These are phyloP conservation scores for Geosiphon pyriformis DNA, from an alignment of 192 early-diverging fungal species.

Conservation along the genomic window DNA sequence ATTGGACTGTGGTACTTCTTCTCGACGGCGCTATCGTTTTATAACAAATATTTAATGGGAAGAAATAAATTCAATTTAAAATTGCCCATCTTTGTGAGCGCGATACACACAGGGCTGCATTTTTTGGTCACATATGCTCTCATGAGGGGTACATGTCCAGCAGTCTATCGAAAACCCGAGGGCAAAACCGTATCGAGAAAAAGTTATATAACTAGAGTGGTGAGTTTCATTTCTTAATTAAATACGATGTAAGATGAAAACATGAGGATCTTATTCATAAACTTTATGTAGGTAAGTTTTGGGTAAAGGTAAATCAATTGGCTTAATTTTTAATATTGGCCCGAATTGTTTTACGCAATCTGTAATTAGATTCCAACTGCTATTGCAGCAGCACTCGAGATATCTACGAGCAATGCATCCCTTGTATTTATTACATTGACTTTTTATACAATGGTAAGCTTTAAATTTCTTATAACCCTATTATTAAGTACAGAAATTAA, in stretches of 20 bases:
- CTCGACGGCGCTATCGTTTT: constrained; percentile 69
- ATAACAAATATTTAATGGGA: constrained; percentile 83
- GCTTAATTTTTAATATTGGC: too few relatives aligned
- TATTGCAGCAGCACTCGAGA: constrained; percentile 73
- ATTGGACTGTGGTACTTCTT: constrained; percentile 70
- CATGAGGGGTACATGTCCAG: constrained; percentile 39
- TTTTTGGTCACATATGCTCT: constrained; percentile 54
- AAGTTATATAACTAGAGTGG: constrained; percentile 39
- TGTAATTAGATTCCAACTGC: constrained; percentile 57
- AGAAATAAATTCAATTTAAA: constrained; percentile 66
- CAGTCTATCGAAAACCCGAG: constrained; percentile 30
- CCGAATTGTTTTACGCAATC: neutral
- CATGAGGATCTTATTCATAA: too few relatives aligned
- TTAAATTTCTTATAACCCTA: too few relatives aligned
- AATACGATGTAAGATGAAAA: neutral
- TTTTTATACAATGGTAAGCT: constrained; percentile 73
- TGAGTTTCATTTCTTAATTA: constrained; percentile 25
- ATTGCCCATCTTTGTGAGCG: constrained; percentile 72
- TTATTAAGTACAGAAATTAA: too few relatives aligned
- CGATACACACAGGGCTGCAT: constrained; percentile 71
- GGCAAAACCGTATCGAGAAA: constrained; percentile 31
- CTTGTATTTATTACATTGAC: constrained; percentile 75
- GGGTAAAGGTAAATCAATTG: too few relatives aligned
- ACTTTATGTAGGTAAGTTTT: too few relatives aligned
- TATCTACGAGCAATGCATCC: constrained; percentile 74